Evolutionary conservation across 176 grass and related monocot genomes (phyloP).

Genomic region (Ampelocalamus luodianensis): DNA sequence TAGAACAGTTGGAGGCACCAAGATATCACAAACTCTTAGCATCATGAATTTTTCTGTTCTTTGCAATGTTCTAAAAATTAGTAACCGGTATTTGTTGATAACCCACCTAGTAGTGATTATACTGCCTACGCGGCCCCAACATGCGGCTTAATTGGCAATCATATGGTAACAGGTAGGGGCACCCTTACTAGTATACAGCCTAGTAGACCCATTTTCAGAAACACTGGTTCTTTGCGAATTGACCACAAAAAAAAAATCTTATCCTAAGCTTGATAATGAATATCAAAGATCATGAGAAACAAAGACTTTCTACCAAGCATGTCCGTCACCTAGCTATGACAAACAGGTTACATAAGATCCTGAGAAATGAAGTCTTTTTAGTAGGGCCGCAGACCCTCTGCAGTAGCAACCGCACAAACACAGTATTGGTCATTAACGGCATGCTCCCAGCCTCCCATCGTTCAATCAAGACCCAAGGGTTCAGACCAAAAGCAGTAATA

Average conservation of each 20-base stretch:
- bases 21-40: not conserved
- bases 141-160: not conserved
- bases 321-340: not conserved
- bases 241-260: not conserved
- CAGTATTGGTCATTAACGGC: not conserved
- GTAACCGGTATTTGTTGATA: not conserved
- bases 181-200: not conserved
- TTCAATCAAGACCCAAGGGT: not conserved
- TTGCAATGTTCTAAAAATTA: conserved; percentile 2
- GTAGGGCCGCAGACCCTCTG: not conserved
- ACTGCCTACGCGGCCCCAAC: not conserved
- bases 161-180: not conserved
- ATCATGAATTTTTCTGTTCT: not conserved
- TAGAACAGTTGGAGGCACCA: conserved; percentile 8
- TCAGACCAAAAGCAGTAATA: not conserved
- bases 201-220: not conserved
- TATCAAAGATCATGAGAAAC: conserved; percentile 6
- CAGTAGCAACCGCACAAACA: not conserved
- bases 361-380: not conserved
- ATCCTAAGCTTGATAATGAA: not conserved
- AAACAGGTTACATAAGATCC: not conserved
- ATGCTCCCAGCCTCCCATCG: not conserved
- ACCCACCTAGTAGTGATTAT: not conserved
- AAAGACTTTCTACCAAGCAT: not conserved
- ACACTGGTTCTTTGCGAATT: not conserved